Evolutionary conservation across 768 basidiomycete species (phyloP).

Genomic region (Agaricus sinodeliciosus): DNA sequence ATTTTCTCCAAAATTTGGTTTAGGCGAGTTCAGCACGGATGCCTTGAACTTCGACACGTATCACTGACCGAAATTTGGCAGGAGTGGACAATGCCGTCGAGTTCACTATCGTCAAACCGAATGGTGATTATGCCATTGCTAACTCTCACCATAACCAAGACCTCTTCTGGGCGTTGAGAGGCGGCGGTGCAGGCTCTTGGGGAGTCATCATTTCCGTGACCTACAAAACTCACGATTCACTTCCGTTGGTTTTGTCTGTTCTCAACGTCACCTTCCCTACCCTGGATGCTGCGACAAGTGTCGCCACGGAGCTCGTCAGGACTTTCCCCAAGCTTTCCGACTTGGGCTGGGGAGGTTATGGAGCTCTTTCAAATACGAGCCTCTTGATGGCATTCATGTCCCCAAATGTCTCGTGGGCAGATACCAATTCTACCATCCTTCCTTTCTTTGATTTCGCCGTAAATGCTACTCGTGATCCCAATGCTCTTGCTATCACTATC

Average conservation of each 20-base stretch:
- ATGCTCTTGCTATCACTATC: constrained; percentile 3
- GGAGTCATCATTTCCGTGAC: constrained; percentile 42
- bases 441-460: constrained; percentile 23
- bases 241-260: constrained; percentile 23
- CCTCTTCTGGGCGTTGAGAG: constrained; percentile 49
- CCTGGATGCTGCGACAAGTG: constrained; percentile 17
- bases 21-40: constrained; percentile 23
- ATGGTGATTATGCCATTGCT: constrained; percentile 30
- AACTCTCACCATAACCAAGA: constrained; percentile 35
- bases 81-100: constrained; percentile 44
- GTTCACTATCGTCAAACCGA: constrained; percentile 36
- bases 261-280: constrained; percentile 27
- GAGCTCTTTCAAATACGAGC: constrained; percentile 12
- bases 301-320: constrained; percentile 29
- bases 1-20: constrained; percentile 32
- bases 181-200: constrained; percentile 43
- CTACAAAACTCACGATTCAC: constrained; percentile 33
- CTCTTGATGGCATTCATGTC: constrained; percentile 22
- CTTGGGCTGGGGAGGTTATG: constrained; percentile 38
- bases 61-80: constrained; percentile 6
- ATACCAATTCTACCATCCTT: constrained; percentile 26
- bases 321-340: constrained; percentile 30
- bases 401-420: constrained; percentile 28
- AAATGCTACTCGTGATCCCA: constrained; percentile 17
- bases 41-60: no score